Evolutionary conservation across 2,329 filamentous ascomycete species (phyloP).

Genomic region (Epichloe festucae): DNA sequence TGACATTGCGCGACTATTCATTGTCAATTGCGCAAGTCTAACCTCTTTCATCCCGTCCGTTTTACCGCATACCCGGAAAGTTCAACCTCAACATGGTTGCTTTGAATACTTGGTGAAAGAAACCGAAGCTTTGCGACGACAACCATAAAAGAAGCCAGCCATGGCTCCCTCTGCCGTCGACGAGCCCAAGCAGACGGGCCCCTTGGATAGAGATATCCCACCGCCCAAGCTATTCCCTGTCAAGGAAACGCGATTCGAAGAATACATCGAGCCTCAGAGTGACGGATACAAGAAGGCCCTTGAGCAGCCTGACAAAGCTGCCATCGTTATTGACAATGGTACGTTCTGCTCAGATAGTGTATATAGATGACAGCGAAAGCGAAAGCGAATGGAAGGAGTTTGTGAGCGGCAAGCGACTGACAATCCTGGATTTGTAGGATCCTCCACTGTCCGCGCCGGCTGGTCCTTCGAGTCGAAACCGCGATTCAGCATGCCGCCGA

Average conservation of each 20-base stretch:
- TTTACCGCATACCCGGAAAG: slow-evolving; percentile 1
- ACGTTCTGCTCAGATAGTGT: slow-evolving; percentile 15
- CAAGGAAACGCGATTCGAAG: slow-evolving; percentile 49
- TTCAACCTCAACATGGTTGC: slow-evolving; percentile 3
- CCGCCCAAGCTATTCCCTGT: slow-evolving; percentile 46
- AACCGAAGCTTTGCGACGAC: slow-evolving; percentile 4
- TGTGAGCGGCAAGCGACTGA: not conserved
- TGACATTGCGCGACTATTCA: not conserved
- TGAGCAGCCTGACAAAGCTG: slow-evolving; percentile 44
- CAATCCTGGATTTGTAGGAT: slow-evolving; percentile 43
- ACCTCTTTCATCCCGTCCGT: not conserved
- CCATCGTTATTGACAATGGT: slow-evolving; percentile 99
- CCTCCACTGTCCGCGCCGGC: slow-evolving; percentile 77
- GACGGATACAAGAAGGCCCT: slow-evolving; percentile 63
- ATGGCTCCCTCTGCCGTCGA: slow-evolving; percentile 45
- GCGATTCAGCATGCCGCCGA: slow-evolving; percentile 67
- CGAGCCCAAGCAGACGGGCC: slow-evolving; percentile 23
- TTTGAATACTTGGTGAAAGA: not conserved
- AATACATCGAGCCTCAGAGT: slow-evolving; percentile 36
- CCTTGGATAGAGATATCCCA: slow-evolving; percentile 32
- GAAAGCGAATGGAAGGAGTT: not conserved
- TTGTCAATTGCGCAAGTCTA: not conserved
- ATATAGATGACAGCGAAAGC: not conserved
- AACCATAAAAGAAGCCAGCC: slow-evolving; percentile 8
- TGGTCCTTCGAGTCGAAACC: slow-evolving; percentile 90